These are phyloP conservation scores for Lasiosphaeria ovina DNA, from an alignment of 495 filamentous ascomycete genomes.

Conservation along the genomic window DNA sequence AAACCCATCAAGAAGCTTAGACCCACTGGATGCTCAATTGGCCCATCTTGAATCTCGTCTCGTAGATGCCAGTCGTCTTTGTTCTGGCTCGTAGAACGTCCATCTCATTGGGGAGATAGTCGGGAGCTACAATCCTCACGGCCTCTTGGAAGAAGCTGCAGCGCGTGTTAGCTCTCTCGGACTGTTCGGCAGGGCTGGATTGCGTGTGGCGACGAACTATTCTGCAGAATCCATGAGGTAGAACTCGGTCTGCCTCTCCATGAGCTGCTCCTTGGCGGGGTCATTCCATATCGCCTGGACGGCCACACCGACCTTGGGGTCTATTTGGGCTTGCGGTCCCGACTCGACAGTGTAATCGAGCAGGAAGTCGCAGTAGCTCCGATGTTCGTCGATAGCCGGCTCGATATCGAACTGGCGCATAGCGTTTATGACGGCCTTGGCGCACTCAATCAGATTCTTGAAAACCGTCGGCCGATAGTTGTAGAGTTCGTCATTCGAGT, in stretches of 20 bases:
- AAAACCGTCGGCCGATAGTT: constrained; percentile 94
- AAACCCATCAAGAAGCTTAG: neutral
- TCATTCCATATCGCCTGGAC: constrained; percentile 89
- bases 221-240: constrained; percentile 99
- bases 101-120: constrained; percentile 87
- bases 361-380: constrained; percentile 72
- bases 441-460: constrained; percentile 96
- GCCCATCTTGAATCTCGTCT: constrained; percentile 96
- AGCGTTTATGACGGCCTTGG: constrained; percentile 83
- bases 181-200: neutral
- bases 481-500: constrained; percentile 84
- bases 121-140: constrained; percentile 73
- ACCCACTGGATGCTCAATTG: constrained; percentile 97
- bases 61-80: constrained; percentile 99
- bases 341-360: constrained; percentile 85
- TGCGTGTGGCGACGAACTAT: constrained; percentile 64
- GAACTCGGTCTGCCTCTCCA: constrained; percentile 96
- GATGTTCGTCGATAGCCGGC: constrained; percentile 65
- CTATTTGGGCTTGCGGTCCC: constrained; percentile 78
- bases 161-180: neutral
- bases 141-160: constrained; percentile 93
- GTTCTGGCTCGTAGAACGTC: constrained; percentile 94
- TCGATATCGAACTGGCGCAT: constrained; percentile 86
- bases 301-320: constrained; percentile 75
- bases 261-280: constrained; percentile 72